These are phyloP conservation scores for Tetrahymena elliotti DNA, from an alignment of 73 alveolate genomes.

Conservation along the genomic window DNA sequence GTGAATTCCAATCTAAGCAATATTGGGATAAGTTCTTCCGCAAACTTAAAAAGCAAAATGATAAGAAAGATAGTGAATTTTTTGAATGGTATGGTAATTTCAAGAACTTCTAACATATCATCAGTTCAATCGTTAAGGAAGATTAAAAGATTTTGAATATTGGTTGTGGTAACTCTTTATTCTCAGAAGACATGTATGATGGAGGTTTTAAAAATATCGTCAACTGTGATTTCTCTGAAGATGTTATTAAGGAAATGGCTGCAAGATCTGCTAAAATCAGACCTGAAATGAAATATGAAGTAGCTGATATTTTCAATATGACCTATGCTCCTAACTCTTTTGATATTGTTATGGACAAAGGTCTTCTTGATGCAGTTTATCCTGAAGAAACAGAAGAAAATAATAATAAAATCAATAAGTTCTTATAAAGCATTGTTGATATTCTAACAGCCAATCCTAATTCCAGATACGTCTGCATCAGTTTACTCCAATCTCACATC, in stretches of 20 bases:
- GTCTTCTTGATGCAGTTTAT: slow-evolving; percentile 36
- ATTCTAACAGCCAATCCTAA: slow-evolving; percentile 6
- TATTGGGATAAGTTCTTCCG: slow-evolving; percentile 41
- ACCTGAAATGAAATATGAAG: slow-evolving; percentile 22
- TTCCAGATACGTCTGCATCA: not conserved
- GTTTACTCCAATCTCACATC: slow-evolving; percentile 18
- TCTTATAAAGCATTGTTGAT: slow-evolving; percentile 10
- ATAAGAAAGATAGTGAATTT: slow-evolving; percentile 5
- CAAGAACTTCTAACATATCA: slow-evolving; percentile 12
- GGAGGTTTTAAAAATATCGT: slow-evolving; percentile 8
- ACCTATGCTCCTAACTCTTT: slow-evolving; percentile 1
- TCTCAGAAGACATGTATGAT: slow-evolving; percentile 39
- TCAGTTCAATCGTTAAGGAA: not conserved
- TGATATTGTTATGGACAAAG: slow-evolving; percentile 25
- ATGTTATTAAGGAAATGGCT: slow-evolving; percentile 16
- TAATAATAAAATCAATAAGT: slow-evolving; percentile 1
- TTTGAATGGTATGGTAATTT: slow-evolving; percentile 46
- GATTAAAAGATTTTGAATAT: slow-evolving; percentile 19
- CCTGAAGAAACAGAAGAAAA: slow-evolving; percentile 37
- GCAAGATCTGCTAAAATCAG: slow-evolving; percentile 28
- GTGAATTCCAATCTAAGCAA: slow-evolving; percentile 19
- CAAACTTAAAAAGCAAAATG: slow-evolving; percentile 22
- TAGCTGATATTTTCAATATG: not conserved
- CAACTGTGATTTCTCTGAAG: slow-evolving; percentile 26
- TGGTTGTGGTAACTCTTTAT: slow-evolving; percentile 32